Evolutionary conservation across 257 asterid genomes (phyloP).

Genomic region (Hygrophila difformis): DNA sequence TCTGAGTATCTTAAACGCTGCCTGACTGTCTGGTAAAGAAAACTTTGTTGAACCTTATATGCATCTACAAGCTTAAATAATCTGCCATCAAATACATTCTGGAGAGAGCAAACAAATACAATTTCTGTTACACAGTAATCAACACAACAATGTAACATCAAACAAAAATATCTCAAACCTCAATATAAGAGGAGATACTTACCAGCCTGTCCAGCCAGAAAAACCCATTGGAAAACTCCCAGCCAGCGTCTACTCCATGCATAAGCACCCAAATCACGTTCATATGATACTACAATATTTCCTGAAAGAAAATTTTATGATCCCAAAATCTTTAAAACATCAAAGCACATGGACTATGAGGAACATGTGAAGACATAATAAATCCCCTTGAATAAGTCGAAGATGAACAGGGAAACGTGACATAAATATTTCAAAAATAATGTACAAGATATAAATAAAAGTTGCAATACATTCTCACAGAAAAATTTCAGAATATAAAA

Average conservation of each 20-base stretch:
- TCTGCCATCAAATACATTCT: not conserved
- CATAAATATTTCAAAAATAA: too few relatives aligned
- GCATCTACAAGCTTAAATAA: not conserved
- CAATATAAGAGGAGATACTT: conserved; percentile 7
- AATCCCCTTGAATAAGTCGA: too few relatives aligned
- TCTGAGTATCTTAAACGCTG: conserved; percentile 1
- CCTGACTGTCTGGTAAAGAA: too few relatives aligned
- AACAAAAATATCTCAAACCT: not conserved
- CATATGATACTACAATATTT: conserved; percentile 19
- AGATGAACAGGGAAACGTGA: too few relatives aligned
- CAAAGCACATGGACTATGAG: too few relatives aligned
- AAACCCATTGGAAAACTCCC: conserved; percentile 43
- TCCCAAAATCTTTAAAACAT: conserved; percentile 7
- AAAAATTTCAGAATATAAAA: too few relatives aligned
- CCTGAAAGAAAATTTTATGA: conserved; percentile 24
- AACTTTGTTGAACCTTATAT: not conserved
- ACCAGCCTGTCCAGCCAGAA: conserved; percentile 75
- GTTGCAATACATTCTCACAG: too few relatives aligned
- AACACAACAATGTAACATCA: not conserved
- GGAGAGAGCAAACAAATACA: not conserved
- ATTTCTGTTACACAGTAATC: conserved; percentile 1
- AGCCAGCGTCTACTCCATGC: conserved; percentile 24
- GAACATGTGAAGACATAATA: too few relatives aligned
- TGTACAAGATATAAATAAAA: too few relatives aligned
- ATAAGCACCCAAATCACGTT: conserved; percentile 33